Conservation (phyloP, 2,329 filamentous ascomycete genomes). For the Pestalotiopsis fici region DNA sequence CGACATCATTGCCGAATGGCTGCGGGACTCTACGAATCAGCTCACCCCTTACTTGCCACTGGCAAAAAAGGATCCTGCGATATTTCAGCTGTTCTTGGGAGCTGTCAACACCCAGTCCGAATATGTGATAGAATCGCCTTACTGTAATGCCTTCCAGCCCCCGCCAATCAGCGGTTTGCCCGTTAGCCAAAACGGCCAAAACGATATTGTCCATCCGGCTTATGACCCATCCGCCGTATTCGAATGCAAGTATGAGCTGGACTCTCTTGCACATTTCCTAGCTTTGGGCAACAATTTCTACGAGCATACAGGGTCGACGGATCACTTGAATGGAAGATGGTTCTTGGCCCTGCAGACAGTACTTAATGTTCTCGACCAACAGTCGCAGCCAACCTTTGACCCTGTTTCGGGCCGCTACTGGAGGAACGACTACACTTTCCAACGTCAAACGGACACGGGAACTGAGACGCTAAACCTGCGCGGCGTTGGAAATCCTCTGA, state of each 20-base stretch:
- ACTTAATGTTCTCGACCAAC: conserved; percentile 72
- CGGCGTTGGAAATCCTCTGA: conserved; percentile 90
- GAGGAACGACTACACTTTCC: conserved; percentile 84
- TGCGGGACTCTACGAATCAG: conserved; percentile 92
- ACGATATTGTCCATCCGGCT: conserved; percentile 80
- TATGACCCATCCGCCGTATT: conserved; percentile 88
- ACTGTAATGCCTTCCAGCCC: conserved; percentile 98
- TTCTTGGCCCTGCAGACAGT: conserved; percentile 74
- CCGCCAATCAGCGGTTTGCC: conserved; percentile 78
- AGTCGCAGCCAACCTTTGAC: conserved; percentile 82
- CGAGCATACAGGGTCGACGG: conserved; percentile 73
- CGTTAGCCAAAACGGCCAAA: conserved; percentile 75
- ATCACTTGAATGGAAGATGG: conserved; percentile 81
- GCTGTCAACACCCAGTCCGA: conserved; percentile 96
- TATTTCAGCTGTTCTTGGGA: conserved; percentile 81
- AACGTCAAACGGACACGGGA: conserved; percentile 74
- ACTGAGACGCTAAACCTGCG: conserved; percentile 86
- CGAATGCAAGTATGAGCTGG: conserved; percentile 98
- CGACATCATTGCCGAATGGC: conserved; percentile 91
- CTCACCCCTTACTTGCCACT: conserved; percentile 85
- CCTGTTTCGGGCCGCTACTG: conserved; percentile 62
- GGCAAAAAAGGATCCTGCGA: conserved; percentile 75
- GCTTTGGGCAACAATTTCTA: conserved; percentile 85
- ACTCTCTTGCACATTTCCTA: conserved; percentile 91
- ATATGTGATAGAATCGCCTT: conserved; percentile 91